Evolutionary conservation across 1,139 yeast species (phyloP), one percentile per base, ranked within the genome.

Genomic region (Debaryomyces nepalensis): DNA sequence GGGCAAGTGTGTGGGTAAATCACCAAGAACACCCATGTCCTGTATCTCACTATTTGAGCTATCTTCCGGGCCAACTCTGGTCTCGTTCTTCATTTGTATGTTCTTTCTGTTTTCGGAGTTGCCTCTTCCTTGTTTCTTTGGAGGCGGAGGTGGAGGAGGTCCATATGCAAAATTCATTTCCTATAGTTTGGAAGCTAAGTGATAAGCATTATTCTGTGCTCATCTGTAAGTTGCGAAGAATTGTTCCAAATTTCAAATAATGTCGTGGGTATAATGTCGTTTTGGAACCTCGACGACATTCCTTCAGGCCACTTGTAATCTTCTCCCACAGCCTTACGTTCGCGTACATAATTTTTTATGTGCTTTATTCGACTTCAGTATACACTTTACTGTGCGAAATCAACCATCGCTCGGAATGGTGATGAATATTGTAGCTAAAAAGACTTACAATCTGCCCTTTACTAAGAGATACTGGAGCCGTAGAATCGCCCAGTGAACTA

Each of bases 71-170:
- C 9, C 19, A n/a, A n/a, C n/a, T n/a, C n/a, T n/a, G n/a, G n/a
- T n/a, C n/a, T n/a, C n/a, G 22, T 34, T 24, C 11, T 12, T 14
- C 15, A 26, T 27, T 18, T 39, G 19, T 8, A 19, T 14, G 10
- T 26, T 26, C 18, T 27, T 37, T 4, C 20, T 23, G 16, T 21
- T 36, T 11, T 35, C 15, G 16, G 21, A 20, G n/a, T 21, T 30
- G 18, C 22, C 26, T 36, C 15, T 31, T 36, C 15, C 32, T 10
- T 26, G 32, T 24, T 29, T 38, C 16, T 39, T 44, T 15, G 46
- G 31, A 4, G 54, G 48, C 1, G 60, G 64, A 6, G 68, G 68
- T 3, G 68, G 64, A 5, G 68, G 68, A 2, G 68, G 66, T 19
- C 56, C 58, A 46, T 62, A 63, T 12, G 57, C 57, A 39, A 63